phyloP scores from a whole-genome alignment of 2,329 filamentous ascomycete species.

The Amesomyces nigricolor region DNA sequence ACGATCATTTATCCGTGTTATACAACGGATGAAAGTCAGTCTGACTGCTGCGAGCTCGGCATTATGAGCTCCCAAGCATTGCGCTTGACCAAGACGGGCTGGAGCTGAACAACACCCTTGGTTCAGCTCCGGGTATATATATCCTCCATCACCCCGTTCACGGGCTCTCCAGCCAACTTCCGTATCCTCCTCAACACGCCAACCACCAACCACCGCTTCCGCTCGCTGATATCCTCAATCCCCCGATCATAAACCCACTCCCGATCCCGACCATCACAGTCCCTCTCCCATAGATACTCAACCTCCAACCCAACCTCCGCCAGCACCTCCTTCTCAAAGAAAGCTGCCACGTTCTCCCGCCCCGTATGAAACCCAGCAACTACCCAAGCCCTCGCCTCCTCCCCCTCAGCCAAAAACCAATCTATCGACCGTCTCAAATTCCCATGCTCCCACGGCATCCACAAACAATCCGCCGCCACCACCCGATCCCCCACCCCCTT shows the following conservation, averaged over 20 bases:
- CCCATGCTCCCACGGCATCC: conserved; percentile 69
- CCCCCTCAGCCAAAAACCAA: conserved; percentile 49
- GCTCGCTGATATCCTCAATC: conserved; percentile 52
- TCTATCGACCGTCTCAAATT: conserved; percentile 58
- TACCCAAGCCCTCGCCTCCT: conserved; percentile 53
- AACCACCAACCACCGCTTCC: conserved; percentile 68
- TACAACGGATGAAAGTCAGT: background rate
- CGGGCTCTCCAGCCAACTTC: background rate
- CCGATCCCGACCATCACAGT: conserved; percentile 58
- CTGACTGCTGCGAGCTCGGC: background rate
- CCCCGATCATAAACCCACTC: conserved; percentile 57
- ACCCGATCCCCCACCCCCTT: conserved; percentile 48
- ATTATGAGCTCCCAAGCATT: background rate
- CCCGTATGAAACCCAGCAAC: conserved; percentile 70
- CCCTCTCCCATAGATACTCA: conserved; percentile 63
- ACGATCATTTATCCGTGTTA: too few species aligned
- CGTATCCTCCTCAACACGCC: conserved; percentile 42
- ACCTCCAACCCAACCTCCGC: conserved; percentile 49
- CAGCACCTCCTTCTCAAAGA: conserved; percentile 51
- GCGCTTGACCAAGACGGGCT: conserved; percentile 8
- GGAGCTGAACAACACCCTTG: conserved; percentile 9
- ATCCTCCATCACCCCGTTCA: background rate
- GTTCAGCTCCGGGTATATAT: conserved; percentile 5
- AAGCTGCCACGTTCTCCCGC: conserved; percentile 56
- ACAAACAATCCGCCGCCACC: conserved; percentile 67